Conservation (phyloP, 2,329 filamentous ascomycete species). For the Trichoderma arundinaceum region DNA sequence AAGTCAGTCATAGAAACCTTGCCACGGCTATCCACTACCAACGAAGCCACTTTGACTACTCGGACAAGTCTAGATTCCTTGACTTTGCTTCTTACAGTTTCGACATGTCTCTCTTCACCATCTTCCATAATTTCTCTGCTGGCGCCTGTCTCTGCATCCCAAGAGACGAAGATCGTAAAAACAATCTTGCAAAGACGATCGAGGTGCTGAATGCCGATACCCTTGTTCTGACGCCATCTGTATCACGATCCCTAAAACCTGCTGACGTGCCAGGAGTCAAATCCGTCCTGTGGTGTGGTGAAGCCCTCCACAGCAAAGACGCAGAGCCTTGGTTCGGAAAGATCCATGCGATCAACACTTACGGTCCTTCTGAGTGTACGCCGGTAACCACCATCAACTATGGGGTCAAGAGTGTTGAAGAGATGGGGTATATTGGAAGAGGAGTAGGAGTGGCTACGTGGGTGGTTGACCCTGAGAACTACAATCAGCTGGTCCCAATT, state of each 20-base stretch:
- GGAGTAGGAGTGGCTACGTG: too few species aligned
- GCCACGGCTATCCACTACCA: not conserved
- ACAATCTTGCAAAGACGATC: too few species aligned
- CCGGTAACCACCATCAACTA: too few species aligned
- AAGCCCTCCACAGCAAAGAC: not conserved
- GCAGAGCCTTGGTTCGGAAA: conserved; percentile 6
- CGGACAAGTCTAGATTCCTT: not conserved
- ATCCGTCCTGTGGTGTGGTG: not conserved
- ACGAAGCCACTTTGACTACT: not conserved
- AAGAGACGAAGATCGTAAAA: too few species aligned
- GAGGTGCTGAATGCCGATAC: too few species aligned
- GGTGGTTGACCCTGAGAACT: too few species aligned
- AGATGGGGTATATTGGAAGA: too few species aligned
- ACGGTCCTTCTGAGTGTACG: conserved; percentile 1
- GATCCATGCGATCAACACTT: not conserved
- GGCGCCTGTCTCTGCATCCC: conserved; percentile 46
- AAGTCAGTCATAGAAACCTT: too few species aligned
- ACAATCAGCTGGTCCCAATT: too few species aligned
- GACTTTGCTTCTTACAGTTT: conserved; percentile 15
- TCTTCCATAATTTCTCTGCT: not conserved
- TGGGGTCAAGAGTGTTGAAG: too few species aligned
- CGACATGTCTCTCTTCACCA: not conserved
- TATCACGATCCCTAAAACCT: too few species aligned
- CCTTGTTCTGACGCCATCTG: too few species aligned
- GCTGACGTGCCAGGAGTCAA: not conserved